Evolutionary conservation across 139 green algal species (phyloP), one percentile per base, ranked within the genome.

Genomic region (Haematococcus sp.): DNA sequence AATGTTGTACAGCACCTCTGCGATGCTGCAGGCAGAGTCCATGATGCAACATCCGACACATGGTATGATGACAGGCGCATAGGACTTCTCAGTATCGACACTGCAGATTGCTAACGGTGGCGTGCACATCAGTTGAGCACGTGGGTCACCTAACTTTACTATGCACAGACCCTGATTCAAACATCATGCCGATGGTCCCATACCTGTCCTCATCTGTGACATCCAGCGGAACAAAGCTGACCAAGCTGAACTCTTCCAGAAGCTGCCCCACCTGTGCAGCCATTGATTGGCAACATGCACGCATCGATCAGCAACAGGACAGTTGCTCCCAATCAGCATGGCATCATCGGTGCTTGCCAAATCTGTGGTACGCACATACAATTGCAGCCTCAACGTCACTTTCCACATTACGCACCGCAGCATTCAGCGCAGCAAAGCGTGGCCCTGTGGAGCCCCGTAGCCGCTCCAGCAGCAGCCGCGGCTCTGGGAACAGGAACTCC

Each of bases 191-290:
- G 11, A 19, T 11, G 11, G 9, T 7, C 30, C 32, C 49, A 20
- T 67, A 86, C 80, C 85, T 91, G 22, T 97, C 90, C 43, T 95
- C 91, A 44, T 94, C 87, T 2, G 55, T 89, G 30, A 94, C 91
- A 79, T 98, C 93, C 58, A 98, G 84, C n/a, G 92, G 83, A 31
- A 91, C 64, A 72, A 97, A 98, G 68, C 74, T 87, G 40, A 98
- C 88, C 56, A 98, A 88, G 76, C 81, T 86, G 75, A 87, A 97
- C 54, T 97, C 90, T 46, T 97, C 90, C 59, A 98, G 64, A 27
- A 98, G 73, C 13, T 61, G 11, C 4, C 81, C 84, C 30, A 97
- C 84, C 40, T 49, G 40, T 49, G 40, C 7, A 49, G 40, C 40
- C 40, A 11, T 11, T n/a, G n/a, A 49, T 7, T 11, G 11, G 40